Evolutionary conservation across 768 basidiomycete genomes (phyloP).

Genomic region (Harrya chromipes): DNA sequence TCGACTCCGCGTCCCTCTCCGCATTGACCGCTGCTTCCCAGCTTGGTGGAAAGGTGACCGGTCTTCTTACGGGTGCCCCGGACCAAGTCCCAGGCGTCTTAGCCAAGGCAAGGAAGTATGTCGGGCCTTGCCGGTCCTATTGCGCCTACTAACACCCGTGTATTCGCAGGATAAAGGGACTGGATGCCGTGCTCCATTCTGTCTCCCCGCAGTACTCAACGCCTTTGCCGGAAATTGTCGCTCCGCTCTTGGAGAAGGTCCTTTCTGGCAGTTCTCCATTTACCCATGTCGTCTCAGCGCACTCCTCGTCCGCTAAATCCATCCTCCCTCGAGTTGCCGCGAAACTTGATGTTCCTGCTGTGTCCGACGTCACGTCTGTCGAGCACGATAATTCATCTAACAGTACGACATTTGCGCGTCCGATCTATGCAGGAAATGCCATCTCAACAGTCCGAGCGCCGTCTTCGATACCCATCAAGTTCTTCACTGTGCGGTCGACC

Average conservation of each 20-base stretch:
- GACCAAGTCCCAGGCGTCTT: constrained; percentile 65
- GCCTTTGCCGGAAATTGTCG: constrained; percentile 70
- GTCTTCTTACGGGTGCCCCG: constrained; percentile 66
- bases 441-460: constrained; percentile 86
- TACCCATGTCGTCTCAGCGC: constrained; percentile 91
- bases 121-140: constrained; percentile 9
- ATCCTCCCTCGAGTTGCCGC: constrained; percentile 92
- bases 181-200: constrained; percentile 67
- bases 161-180: constrained; percentile 56
- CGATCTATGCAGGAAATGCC: constrained; percentile 98
- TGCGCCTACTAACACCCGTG: constrained; percentile 3
- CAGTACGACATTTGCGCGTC: constrained; percentile 83
- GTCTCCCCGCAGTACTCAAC: constrained; percentile 66
- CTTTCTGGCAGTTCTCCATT: constrained; percentile 61
- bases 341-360: constrained; percentile 80
- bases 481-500: constrained; percentile 92
- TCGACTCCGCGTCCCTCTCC: constrained; percentile 83
- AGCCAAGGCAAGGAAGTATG: constrained; percentile 78
- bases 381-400: constrained; percentile 67
- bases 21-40: constrained; percentile 88
- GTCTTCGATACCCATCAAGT: constrained; percentile 76
- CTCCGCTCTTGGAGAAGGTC: constrained; percentile 78
- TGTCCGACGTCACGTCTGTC: constrained; percentile 87
- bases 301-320: constrained; percentile 90
- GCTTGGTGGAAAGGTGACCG: constrained; percentile 84